These are phyloP conservation scores for Austropuccinia psidii DNA, from an alignment of 1,284 basidiomycete genomes.

Conservation along the genomic window DNA sequence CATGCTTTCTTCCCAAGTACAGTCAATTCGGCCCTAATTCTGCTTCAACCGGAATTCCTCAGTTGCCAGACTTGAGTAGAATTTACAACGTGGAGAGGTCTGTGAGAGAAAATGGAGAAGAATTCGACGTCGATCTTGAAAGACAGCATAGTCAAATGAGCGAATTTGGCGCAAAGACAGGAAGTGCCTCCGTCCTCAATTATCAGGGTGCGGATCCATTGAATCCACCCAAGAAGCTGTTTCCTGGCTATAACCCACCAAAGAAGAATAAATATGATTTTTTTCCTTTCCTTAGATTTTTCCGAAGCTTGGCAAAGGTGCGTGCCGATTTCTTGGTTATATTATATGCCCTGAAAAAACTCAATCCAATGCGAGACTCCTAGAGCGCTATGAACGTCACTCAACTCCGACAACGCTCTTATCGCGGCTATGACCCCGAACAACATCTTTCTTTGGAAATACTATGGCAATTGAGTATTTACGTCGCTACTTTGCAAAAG, in stretches of 20 bases:
- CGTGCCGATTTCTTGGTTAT: neutral
- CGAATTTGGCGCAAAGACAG: too few relatives aligned
- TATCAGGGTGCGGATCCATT: slow-evolving; percentile 12
- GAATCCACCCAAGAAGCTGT: slow-evolving; percentile 7
- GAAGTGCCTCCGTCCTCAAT: too few relatives aligned
- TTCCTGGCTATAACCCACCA: slow-evolving; percentile 19
- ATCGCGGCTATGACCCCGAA: slow-evolving; percentile 3
- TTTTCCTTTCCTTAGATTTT: slow-evolving; percentile 18
- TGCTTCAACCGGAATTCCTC: too few relatives aligned
- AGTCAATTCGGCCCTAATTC: too few relatives aligned
- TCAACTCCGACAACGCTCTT: neutral
- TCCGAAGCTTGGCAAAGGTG: slow-evolving; percentile 13
- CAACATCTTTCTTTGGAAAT: slow-evolving; percentile 34
- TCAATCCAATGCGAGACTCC: neutral
- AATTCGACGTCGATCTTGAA: neutral
- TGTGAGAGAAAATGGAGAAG: too few relatives aligned
- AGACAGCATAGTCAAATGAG: too few relatives aligned
- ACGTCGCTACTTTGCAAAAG: slow-evolving; percentile 13
- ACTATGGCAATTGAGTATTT: slow-evolving; percentile 15
- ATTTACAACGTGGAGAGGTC: too few relatives aligned
- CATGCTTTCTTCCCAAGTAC: slow-evolving; percentile 27
- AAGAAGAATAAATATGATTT: slow-evolving; percentile 5
- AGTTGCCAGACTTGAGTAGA: too few relatives aligned
- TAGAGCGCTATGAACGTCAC: neutral
- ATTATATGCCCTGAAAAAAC: neutral